phyloP scores from a whole-genome alignment of 148 eudicot genomes.

The Mesembryanthemum crystallinum region DNA sequence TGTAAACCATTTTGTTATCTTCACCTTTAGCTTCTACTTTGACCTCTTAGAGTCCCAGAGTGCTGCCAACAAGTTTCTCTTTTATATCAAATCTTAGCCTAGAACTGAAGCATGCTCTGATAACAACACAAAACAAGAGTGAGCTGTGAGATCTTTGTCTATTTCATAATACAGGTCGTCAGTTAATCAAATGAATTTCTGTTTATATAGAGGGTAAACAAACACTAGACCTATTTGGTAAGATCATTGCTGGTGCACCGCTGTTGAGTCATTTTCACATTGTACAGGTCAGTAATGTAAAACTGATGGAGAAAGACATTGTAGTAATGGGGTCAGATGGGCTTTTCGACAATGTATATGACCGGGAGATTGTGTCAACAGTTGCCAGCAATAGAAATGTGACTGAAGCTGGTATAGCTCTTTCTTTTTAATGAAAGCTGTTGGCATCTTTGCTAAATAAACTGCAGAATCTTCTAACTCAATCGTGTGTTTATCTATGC shows the following conservation, averaged over 20 bases:
- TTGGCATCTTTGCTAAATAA: neutral
- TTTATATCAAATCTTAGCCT: neutral
- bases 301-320: conserved; percentile 62
- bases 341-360: conserved; percentile 83
- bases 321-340: conserved; percentile 95
- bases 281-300: conserved; percentile 64
- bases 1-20: neutral
- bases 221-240: neutral
- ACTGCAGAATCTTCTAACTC: conserved; percentile 20
- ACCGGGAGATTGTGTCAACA: conserved; percentile 61
- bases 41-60: neutral
- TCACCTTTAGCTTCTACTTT: neutral
- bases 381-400: conserved; percentile 45
- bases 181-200: no score
- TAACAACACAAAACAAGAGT: no score
- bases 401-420: conserved; percentile 60
- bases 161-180: neutral
- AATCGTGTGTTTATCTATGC: conserved; percentile 20
- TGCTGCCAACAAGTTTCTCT: neutral
- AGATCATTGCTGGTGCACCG: neutral
- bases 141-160: neutral
- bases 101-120: neutral
- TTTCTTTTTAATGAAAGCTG: neutral
- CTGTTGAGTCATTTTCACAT: neutral
- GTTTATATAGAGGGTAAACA: no score